Evolutionary conservation across 306 rosid species (phyloP).

Genomic region (Arachis stenosperma): DNA sequence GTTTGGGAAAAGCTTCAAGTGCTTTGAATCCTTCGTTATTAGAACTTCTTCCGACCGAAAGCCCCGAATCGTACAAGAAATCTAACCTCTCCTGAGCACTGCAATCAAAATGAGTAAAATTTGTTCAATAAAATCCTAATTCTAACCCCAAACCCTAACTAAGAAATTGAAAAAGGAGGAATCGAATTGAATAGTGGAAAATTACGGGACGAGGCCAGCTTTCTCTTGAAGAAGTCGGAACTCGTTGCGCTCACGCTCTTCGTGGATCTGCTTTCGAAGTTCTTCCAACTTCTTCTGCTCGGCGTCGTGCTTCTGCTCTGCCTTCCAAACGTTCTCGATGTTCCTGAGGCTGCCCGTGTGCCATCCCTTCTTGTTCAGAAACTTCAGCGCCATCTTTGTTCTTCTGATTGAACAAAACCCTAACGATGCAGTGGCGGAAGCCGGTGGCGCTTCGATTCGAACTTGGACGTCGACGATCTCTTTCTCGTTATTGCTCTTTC

Average conservation of each 20-base stretch:
- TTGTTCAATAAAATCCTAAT: background rate
- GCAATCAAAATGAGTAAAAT: constrained; percentile 34
- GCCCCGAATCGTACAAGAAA: constrained; percentile 86
- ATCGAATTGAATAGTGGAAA: background rate
- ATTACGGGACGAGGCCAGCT: constrained; percentile 95
- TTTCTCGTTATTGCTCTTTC: background rate
- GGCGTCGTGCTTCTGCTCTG: constrained; percentile 91
- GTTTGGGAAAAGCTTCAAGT: constrained; percentile 69
- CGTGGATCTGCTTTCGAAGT: constrained; percentile 90
- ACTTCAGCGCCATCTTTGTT: constrained; percentile 71
- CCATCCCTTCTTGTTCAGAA: constrained; percentile 99
- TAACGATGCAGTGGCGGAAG: background rate
- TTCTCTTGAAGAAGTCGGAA: constrained; percentile 93
- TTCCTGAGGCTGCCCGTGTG: constrained; percentile 95
- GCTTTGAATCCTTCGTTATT: constrained; percentile 75
- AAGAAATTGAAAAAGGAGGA: background rate
- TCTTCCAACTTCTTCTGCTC: constrained; percentile 91
- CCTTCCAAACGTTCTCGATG: constrained; percentile 97
- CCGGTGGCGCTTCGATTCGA: background rate
- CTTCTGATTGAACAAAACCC: background rate
- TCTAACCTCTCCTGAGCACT: constrained; percentile 93
- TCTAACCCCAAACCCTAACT: constrained; percentile 25
- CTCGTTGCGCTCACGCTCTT: constrained; percentile 81
- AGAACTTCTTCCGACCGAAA: constrained; percentile 71
- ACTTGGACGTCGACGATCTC: background rate